Evolutionary conservation across 140 eudicot species (phyloP).

Genomic region (Cichorium intybus): DNA sequence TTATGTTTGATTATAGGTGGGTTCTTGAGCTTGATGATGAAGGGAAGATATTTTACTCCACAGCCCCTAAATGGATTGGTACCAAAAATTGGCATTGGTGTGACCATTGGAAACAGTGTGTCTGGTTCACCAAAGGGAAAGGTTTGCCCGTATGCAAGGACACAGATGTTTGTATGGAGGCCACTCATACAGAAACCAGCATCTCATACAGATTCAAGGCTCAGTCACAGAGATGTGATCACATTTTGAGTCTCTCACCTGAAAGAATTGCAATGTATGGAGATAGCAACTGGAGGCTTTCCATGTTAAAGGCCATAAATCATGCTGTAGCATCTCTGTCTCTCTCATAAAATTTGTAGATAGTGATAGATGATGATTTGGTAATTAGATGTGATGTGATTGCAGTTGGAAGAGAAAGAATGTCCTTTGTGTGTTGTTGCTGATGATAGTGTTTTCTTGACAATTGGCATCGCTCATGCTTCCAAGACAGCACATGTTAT

Average conservation of each 20-base stretch:
- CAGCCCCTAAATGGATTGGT: slow-evolving; percentile 90
- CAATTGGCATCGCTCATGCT: slow-evolving; percentile 58
- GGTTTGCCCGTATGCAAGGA: slow-evolving; percentile 55
- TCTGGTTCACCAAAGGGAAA: slow-evolving; percentile 68
- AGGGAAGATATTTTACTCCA: slow-evolving; percentile 77
- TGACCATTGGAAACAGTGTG: slow-evolving; percentile 97
- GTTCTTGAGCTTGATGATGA: slow-evolving; percentile 88
- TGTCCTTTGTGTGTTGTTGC: slow-evolving; percentile 63
- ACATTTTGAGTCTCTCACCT: slow-evolving; percentile 42
- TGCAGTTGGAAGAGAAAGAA: slow-evolving; percentile 60
- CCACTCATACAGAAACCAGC: slow-evolving; percentile 69
- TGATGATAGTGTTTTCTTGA: slow-evolving; percentile 79
- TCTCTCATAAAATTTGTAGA: not conserved
- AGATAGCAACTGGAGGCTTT: slow-evolving; percentile 54
- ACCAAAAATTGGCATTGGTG: slow-evolving; percentile 88
- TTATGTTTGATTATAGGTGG: slow-evolving; percentile 75
- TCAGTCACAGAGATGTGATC: slow-evolving; percentile 31
- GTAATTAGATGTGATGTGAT: slow-evolving; percentile 12
- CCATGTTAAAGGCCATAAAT: slow-evolving; percentile 49
- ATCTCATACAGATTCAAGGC: slow-evolving; percentile 59
- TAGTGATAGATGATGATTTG: not conserved
- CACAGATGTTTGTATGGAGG: slow-evolving; percentile 55
- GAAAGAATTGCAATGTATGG: slow-evolving; percentile 84
- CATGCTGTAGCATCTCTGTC: slow-evolving; percentile 45
- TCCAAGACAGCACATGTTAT: slow-evolving; percentile 53